These are phyloP conservation scores for Pisolithus albus DNA, from an alignment of 768 basidiomycete genomes.

Conservation along the genomic window DNA sequence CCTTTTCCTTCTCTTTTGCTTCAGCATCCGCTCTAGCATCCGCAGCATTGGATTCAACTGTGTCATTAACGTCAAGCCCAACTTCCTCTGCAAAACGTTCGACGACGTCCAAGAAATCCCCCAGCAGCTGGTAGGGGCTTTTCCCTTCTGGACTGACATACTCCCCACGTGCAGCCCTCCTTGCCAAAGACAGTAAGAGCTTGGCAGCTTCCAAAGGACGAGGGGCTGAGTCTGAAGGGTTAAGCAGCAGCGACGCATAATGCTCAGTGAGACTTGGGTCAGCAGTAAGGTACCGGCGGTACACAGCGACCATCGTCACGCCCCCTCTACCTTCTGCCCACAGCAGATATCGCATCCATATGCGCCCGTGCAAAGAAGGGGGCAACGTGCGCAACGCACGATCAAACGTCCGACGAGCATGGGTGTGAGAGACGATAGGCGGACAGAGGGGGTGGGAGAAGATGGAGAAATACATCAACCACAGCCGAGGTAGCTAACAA, in stretches of 20 bases:
- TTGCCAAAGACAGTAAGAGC: slow-evolving; percentile 73
- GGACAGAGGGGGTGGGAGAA: slow-evolving; percentile 90
- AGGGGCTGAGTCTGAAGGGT: slow-evolving; percentile 49
- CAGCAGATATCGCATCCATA: slow-evolving; percentile 89
- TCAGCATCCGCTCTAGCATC: slow-evolving; percentile 44
- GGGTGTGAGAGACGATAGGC: slow-evolving; percentile 73
- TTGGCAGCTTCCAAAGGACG: slow-evolving; percentile 93
- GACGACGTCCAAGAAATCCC: slow-evolving; percentile 87
- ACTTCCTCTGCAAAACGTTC: slow-evolving; percentile 90
- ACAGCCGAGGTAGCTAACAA: slow-evolving; percentile 79
- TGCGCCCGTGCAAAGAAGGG: slow-evolving; percentile 82
- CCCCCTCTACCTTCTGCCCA: slow-evolving; percentile 88
- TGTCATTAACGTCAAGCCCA: slow-evolving; percentile 79
- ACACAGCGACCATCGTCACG: slow-evolving; percentile 68
- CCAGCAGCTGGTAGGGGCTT: slow-evolving; percentile 89
- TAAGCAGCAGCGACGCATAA: slow-evolving; percentile 63
- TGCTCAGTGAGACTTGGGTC: slow-evolving; percentile 78
- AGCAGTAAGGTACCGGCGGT: slow-evolving; percentile 81
- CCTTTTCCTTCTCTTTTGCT: slow-evolving; percentile 28
- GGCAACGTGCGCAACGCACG: slow-evolving; percentile 89
- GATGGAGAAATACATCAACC: slow-evolving; percentile 88
- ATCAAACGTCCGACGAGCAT: slow-evolving; percentile 92
- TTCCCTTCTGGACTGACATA: slow-evolving; percentile 89
- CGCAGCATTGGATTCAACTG: slow-evolving; percentile 47
- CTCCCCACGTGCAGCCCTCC: slow-evolving; percentile 75